Base-by-base conservation (phyloP, 2,329 filamentous ascomycete species). In the Arthrinium puccinioides region DNA sequence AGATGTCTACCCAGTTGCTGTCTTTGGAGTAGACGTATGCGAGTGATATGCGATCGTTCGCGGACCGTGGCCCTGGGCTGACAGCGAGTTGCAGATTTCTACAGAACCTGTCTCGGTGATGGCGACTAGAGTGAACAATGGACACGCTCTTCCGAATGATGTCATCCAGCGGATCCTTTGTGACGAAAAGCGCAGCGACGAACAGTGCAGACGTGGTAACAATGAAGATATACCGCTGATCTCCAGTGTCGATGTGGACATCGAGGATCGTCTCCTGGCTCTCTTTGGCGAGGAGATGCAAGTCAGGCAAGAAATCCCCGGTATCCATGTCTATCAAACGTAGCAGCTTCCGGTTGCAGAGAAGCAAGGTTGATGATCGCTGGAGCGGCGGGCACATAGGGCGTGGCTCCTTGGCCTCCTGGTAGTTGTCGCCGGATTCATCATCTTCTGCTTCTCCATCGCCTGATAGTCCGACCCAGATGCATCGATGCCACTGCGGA, bases 291-390 rank as follows among this genome's bases (percentile, higher is more conserved):
- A 52, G 19, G 25, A 57, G 46, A 19, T 39, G 27, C 11, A 57
- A 16, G 29, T 55, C 48, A 2, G 56, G 49, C 16, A 57, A 37
- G 37, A 49, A 54, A 10, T 29, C 37, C 19, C 48, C 45, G 10
- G 42, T 49, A 18, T 40, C 42, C 9, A 56, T 44, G 34, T 56
- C 49, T 6, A 59, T 30, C 7, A 59, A 32, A 31, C 44, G 51
- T 24, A 61, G 40, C 10, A 54, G 29, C 21, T 50, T 51, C 10
- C 44, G 43, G 33, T 50, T 57, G 43, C 46, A 52, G 20, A 61
- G 32, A 18, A 62, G 39, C 20, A 63, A 79, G 50, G 48, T 83
- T 73, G 40, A 87, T 52, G 32, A 87, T 72, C 69, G 70, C 69
- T 40, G 64, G 44, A 74, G 66, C 21, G 47, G 42, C 16, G 50